A percentile compares a stretch with the other conserved stretches of the same genome.
Evolutionary conservation across 148 eudicot species (phyloP).

Genomic region (Gaultheria prostrata): DNA sequence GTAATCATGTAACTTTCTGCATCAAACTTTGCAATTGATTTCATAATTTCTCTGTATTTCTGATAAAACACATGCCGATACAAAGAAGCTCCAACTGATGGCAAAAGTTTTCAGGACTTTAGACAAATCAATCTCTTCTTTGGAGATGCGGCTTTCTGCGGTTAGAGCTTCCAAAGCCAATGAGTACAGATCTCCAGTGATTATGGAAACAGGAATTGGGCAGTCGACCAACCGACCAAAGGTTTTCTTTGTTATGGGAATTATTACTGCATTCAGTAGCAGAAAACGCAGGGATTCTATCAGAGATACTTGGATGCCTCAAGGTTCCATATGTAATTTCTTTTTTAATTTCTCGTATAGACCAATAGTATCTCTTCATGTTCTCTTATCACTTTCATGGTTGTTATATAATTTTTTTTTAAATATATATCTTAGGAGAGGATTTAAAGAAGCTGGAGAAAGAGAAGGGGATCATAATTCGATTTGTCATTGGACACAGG

Average conservation of each 20-base stretch:
- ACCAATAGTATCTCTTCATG: not conserved
- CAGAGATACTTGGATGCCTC: constrained; percentile 78
- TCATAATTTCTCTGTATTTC: not conserved
- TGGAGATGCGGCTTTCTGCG: constrained; percentile 64
- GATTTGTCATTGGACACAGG: constrained; percentile 88
- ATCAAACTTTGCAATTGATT: not conserved
- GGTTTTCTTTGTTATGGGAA: constrained; percentile 71
- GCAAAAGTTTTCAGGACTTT: constrained; percentile 43
- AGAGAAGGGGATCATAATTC: constrained; percentile 68
- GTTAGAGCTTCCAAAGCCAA: constrained; percentile 49
- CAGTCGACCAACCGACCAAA: constrained; percentile 39
- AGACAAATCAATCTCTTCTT: constrained; percentile 57
- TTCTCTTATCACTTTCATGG: not conserved
- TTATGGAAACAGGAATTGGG: constrained; percentile 18
- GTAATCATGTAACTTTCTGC: constrained; percentile 48
- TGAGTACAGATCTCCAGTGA: constrained; percentile 24
- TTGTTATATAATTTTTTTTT: too few relatives aligned
- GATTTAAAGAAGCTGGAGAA: constrained; percentile 53
- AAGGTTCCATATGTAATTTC: constrained; percentile 35
- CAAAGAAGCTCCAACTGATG: constrained; percentile 5
- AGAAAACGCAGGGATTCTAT: constrained; percentile 77
- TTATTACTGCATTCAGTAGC: constrained; percentile 77
- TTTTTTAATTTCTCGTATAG: not conserved
- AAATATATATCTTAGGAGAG: constrained; percentile 35
- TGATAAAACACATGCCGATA: not conserved